Evolutionary conservation across 805 yeast species (phyloP).

Genomic region (Lipomyces sp.): DNA sequence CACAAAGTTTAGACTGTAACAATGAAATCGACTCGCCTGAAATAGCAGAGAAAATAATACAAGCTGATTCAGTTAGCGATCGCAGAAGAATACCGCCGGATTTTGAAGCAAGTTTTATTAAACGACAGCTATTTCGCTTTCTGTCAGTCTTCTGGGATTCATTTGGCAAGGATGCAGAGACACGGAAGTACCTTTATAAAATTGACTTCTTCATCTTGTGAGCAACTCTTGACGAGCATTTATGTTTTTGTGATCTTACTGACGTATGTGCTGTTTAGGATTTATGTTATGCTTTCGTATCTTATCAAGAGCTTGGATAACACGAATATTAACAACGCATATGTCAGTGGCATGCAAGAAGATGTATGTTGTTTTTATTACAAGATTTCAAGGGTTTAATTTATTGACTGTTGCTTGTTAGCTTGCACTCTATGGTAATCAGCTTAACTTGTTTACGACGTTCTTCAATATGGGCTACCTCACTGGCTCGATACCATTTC

Average conservation of each 20-base stretch:
- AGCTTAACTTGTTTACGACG: constrained; percentile 48
- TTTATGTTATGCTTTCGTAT: constrained; percentile 40
- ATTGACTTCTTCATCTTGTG: constrained; percentile 44
- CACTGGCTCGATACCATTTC: constrained; percentile 45
- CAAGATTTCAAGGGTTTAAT: too few species aligned
- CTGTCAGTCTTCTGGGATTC: constrained; percentile 16
- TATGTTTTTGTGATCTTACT: constrained; percentile 36
- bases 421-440: constrained; percentile 44
- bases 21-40: too few species aligned
- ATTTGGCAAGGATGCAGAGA: constrained; percentile 37
- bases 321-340: constrained; percentile 64
- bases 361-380: constrained; percentile 53
- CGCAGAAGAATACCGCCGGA: too few species aligned
- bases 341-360: constrained; percentile 65
- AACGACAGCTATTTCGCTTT: neutral
- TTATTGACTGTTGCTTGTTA: constrained; percentile 43
- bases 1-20: too few species aligned
- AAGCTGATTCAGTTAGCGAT: too few species aligned
- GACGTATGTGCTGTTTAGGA: neutral
- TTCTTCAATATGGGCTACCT: constrained; percentile 43
- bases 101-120: too few species aligned
- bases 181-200: constrained; percentile 44
- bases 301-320: constrained; percentile 61
- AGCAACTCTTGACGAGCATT: constrained; percentile 39
- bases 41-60: too few species aligned